These are phyloP conservation scores for Salix viminalis DNA, from an alignment of 345 rosid genomes.

Conservation along the genomic window DNA sequence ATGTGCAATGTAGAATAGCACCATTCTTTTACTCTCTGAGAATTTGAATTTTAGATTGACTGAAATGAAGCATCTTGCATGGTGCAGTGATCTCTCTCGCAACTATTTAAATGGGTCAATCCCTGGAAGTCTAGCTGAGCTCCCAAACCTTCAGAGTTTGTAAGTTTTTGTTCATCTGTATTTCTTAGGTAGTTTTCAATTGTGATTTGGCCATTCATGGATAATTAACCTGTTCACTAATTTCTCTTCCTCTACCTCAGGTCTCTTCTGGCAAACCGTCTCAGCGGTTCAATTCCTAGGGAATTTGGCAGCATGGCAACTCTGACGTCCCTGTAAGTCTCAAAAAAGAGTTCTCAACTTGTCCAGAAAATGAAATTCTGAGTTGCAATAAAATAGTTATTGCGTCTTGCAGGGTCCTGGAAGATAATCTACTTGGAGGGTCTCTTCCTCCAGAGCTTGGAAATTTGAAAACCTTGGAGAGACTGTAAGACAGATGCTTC, in stretches of 20 bases:
- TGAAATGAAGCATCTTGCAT: neutral
- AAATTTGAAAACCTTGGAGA: slow-evolving; percentile 41
- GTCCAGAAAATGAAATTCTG: neutral
- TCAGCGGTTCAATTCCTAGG: slow-evolving; percentile 57
- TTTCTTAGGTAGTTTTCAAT: neutral
- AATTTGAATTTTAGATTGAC: neutral
- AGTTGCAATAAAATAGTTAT: neutral
- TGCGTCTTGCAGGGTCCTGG: slow-evolving; percentile 48
- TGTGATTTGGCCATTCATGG: neutral
- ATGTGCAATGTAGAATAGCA: neutral
- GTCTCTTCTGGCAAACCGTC: slow-evolving; percentile 55
- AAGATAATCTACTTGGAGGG: slow-evolving; percentile 59
- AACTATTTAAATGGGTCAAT: slow-evolving; percentile 71
- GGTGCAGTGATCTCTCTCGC: slow-evolving; percentile 62
- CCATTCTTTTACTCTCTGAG: neutral
- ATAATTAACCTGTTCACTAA: neutral
- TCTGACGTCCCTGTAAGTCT: slow-evolving; percentile 56
- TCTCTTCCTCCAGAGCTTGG: slow-evolving; percentile 60
- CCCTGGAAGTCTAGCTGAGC: slow-evolving; percentile 47
- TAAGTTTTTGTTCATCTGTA: slow-evolving; percentile 30
- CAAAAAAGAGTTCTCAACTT: neutral
- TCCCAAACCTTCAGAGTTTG: slow-evolving; percentile 46
- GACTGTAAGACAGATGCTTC: slow-evolving; percentile 42
- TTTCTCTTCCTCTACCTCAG: slow-evolving; percentile 28
- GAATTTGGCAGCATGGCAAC: slow-evolving; percentile 54